These are phyloP conservation scores for Citrus mangshanensis DNA, from an alignment of 345 rosid species.

Conservation along the genomic window DNA sequence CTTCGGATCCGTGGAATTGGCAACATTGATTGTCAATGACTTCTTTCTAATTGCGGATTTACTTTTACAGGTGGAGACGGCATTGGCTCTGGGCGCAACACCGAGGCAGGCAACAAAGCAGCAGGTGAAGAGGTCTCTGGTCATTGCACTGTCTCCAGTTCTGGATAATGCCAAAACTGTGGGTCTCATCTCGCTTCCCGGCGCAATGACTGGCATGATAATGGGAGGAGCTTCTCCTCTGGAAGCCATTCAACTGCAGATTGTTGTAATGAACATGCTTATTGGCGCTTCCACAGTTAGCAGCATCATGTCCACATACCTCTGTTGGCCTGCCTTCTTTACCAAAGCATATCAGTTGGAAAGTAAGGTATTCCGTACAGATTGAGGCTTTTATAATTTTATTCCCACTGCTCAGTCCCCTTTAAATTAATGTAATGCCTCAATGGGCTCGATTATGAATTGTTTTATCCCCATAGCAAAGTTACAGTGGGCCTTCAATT, in stretches of 20 bases:
- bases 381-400: slow-evolving; percentile 18
- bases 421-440: not conserved
- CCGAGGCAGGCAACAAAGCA: slow-evolving; percentile 71
- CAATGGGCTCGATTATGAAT: not conserved
- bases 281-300: slow-evolving; percentile 76
- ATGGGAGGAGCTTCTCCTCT: slow-evolving; percentile 96
- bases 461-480: not conserved
- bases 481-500: not conserved
- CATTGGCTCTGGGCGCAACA: slow-evolving; percentile 86
- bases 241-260: slow-evolving; percentile 90
- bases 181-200: slow-evolving; percentile 83
- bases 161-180: slow-evolving; percentile 91
- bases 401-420: not conserved
- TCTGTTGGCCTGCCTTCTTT: slow-evolving; percentile 92
- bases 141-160: slow-evolving; percentile 81
- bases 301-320: slow-evolving; percentile 78
- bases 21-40: not conserved
- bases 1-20: not conserved
- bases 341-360: slow-evolving; percentile 76
- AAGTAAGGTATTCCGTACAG: slow-evolving; percentile 49
- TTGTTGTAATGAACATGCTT: slow-evolving; percentile 95
- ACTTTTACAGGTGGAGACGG: slow-evolving; percentile 71
- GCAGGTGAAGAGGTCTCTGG: slow-evolving; percentile 75
- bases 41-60: not conserved
- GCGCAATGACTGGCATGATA: slow-evolving; percentile 92